phyloP scores from a whole-genome alignment of 805 yeast species.

The Schizosaccharomyces japonicus region DNA sequence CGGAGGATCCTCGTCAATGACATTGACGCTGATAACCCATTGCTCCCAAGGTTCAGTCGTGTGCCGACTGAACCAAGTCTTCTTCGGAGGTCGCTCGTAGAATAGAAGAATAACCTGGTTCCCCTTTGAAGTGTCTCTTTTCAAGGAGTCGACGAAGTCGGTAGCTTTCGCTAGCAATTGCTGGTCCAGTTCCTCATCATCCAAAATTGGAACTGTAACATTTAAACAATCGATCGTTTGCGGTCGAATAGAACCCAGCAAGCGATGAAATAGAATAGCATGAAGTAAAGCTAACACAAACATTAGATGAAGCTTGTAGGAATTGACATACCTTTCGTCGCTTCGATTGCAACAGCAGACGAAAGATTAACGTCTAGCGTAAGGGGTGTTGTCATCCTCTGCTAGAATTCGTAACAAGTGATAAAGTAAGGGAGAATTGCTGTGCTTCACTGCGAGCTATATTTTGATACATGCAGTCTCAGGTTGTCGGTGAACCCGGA shows the following conservation, averaged over 20 bases:
- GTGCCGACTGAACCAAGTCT: neutral
- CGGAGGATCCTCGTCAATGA: neutral
- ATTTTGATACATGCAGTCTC: too few relatives aligned
- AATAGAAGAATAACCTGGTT: neutral
- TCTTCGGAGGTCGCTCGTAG: neutral
- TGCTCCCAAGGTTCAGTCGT: neutral
- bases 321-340: too few relatives aligned
- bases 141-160: neutral
- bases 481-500: too few relatives aligned
- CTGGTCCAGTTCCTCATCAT: neutral
- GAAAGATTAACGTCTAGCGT: too few relatives aligned
- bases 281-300: neutral
- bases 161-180: neutral
- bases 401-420: too few relatives aligned
- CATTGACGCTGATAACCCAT: neutral
- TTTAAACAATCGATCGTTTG: neutral
- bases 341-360: too few relatives aligned
- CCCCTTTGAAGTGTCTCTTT: neutral
- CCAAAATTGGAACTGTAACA: neutral
- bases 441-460: too few relatives aligned
- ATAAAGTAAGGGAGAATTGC: too few relatives aligned
- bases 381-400: too few relatives aligned
- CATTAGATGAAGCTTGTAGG: too few relatives aligned
- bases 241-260: neutral
- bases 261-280: neutral